A percentile compares a stretch with the other conserved stretches of the same genome.
phyloP scores from a whole-genome alignment of 2,329 filamentous ascomycete species.

The Conoideocrella luteorostrata region DNA sequence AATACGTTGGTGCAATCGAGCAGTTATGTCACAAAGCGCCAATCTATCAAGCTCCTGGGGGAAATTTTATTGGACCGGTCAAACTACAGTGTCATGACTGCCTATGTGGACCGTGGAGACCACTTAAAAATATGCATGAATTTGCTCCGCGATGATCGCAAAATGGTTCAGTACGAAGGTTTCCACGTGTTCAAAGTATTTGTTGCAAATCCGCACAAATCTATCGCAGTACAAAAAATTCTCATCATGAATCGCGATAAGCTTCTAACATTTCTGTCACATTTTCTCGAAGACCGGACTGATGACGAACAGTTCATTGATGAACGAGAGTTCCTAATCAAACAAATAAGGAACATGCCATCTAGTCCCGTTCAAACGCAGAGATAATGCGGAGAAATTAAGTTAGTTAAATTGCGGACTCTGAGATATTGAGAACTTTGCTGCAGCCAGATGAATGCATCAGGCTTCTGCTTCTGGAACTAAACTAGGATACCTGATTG shows the following conservation, averaged over 20 bases:
- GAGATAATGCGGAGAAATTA: too few species aligned
- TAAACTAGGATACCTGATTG: too few species aligned
- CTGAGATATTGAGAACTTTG: too few species aligned
- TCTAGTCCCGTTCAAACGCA: constrained; percentile 48
- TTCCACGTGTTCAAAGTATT: constrained; percentile 99
- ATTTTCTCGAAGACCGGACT: constrained; percentile 88
- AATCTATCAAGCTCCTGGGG: constrained; percentile 94
- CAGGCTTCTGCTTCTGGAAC: too few species aligned
- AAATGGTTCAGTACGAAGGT: constrained; percentile 99
- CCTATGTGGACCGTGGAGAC: constrained; percentile 90
- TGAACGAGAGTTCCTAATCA: constrained; percentile 93
- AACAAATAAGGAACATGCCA: constrained; percentile 75
- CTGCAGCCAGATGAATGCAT: too few species aligned
- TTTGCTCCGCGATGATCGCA: constrained; percentile 84
- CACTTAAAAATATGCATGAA: constrained; percentile 99
- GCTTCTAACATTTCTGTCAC: constrained; percentile 78
- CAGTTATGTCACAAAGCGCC: constrained; percentile 95
- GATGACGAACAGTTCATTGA: constrained; percentile 99
- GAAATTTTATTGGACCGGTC: constrained; percentile 91
- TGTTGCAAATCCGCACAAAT: constrained; percentile 97
- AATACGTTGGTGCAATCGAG: constrained; percentile 79
- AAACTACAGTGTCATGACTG: constrained; percentile 97
- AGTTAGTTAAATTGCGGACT: too few species aligned
- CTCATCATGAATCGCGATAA: constrained; percentile 94
- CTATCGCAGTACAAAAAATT: constrained; percentile 90